Percentiles rank a stretch among this genome's conserved stretches.
These are phyloP conservation scores for Puccinia coronata DNA, from an alignment of 1,284 basidiomycete species.

Conservation along the genomic window DNA sequence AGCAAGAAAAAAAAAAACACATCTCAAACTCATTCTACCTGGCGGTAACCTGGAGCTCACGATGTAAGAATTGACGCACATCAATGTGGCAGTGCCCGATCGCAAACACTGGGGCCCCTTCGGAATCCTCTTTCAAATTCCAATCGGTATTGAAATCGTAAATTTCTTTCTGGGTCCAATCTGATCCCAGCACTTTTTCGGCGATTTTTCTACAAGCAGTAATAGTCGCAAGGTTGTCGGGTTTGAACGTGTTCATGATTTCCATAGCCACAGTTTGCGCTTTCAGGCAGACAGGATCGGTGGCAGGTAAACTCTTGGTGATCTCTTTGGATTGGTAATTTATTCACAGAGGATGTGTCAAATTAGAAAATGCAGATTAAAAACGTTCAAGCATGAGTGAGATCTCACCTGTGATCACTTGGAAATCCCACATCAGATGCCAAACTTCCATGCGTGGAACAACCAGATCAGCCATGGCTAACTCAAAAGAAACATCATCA, in stretches of 20 bases:
- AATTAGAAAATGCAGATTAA: too few species aligned
- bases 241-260: constrained; percentile 58
- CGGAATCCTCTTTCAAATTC: constrained; percentile 56
- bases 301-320: constrained; percentile 77
- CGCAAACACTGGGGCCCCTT: constrained; percentile 62
- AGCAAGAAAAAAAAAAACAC: too few species aligned
- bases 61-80: constrained; percentile 65
- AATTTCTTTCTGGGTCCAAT: constrained; percentile 74
- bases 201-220: constrained; percentile 71
- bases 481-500: constrained; percentile 59
- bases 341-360: too few species aligned
- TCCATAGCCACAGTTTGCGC: constrained; percentile 49
- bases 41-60: constrained; percentile 3
- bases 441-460: constrained; percentile 87
- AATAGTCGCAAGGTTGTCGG: constrained; percentile 61
- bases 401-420: neutral
- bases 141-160: constrained; percentile 69
- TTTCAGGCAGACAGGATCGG: constrained; percentile 62
- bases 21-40: neutral
- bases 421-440: constrained; percentile 80
- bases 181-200: constrained; percentile 77
- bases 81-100: constrained; percentile 47
- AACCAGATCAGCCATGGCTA: constrained; percentile 84
- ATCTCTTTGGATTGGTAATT: too few species aligned
- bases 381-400: too few species aligned